A percentile compares a stretch with the other conserved stretches of the same genome.
Conservation (phyloP, 768 basidiomycete species). For the Melanogaster broomeanus region DNA sequence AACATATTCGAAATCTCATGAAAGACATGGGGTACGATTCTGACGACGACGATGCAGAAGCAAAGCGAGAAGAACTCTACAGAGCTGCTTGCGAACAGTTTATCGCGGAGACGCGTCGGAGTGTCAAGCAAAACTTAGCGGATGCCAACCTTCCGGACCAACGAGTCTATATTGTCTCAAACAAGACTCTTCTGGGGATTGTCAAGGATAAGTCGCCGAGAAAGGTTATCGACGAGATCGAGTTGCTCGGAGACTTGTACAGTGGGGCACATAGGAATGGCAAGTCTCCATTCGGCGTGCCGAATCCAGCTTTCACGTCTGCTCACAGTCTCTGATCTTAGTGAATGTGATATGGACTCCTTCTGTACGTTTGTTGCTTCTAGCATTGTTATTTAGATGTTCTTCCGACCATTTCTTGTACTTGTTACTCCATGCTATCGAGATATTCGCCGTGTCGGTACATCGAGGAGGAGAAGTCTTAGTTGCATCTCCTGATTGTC, state of each 20-base stretch:
- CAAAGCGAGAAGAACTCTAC: constrained; percentile 18
- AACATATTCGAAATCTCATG: constrained; percentile 30
- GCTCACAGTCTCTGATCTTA: constrained; percentile 13
- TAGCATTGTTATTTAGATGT: no score
- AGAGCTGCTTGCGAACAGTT: constrained; percentile 28
- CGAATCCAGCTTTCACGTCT: constrained; percentile 2
- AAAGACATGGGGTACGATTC: constrained; percentile 29
- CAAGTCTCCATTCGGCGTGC: constrained; percentile 5
- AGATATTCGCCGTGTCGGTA: no score
- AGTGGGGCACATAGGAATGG: constrained; percentile 13
- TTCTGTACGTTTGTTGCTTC: no score
- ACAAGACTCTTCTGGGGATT: constrained; percentile 21
- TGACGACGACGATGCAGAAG: constrained; percentile 13
- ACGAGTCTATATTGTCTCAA: constrained; percentile 31
- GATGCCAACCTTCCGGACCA: constrained; percentile 28
- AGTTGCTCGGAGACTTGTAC: constrained; percentile 25
- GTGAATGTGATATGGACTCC: no score
- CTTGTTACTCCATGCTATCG: no score
- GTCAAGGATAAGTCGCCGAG: constrained; percentile 23
- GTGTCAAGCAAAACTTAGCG: constrained; percentile 24
- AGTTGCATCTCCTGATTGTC: no score
- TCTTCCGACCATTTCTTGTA: no score
- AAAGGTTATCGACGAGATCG: constrained; percentile 28
- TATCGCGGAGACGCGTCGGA: constrained; percentile 26
- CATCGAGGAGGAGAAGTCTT: no score